Base-by-base conservation (phyloP, 2,329 filamentous ascomycete species). In the Fusarium irregulare region DNA sequence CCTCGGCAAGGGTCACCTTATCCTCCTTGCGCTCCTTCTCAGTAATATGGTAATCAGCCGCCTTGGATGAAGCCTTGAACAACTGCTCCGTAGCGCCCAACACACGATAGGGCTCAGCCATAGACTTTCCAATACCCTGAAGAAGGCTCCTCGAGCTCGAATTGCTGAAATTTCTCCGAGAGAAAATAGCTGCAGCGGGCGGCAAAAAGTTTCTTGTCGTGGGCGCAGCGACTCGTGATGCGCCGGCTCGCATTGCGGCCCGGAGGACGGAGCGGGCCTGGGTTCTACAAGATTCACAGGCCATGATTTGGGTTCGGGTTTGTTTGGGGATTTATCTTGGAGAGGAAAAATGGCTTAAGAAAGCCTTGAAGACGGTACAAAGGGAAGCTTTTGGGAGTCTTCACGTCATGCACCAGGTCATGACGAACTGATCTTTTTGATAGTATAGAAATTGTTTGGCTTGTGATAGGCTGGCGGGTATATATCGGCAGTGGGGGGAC, bases 61-160 rank as follows among this genome's bases (percentile, higher is more conserved):
- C 88, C 61, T 81, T 82, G 11, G 90, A 87, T 81, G 93, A 97
- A 68, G 89, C 86, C 77, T 92, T 90, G 83, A 93, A 94, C 61
- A 98, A 84, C 61, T 87, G 84, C 81, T 97, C 91, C 27, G 93
- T 96, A 53, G 89, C 88, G 64, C 89, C 91, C 77, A 96, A 92
- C 34, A 94, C 92, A 57, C 92, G 87, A 78, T 98, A 98, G 14
- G 83, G 80, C 63, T 84, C 79, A 34, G 76, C 68, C 27, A 83
- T 65, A 18, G 73, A 73, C 23, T 75, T 75, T 10, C 78, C 75
- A 11, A 83, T 66, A 7, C 78, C 77, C 50, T 78, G 77, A 21
- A 84, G 71, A 3, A 80, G 72, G 4, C 68, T 75, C 47, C 77
- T 76, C 18, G 72, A 60, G 18, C 75, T 62, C 25, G 83, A 80